Evolutionary conservation across 1,139 yeast genomes (phyloP), one percentile per base, ranked within the genome.

Genomic region (Schwanniomyces etchellsii): DNA sequence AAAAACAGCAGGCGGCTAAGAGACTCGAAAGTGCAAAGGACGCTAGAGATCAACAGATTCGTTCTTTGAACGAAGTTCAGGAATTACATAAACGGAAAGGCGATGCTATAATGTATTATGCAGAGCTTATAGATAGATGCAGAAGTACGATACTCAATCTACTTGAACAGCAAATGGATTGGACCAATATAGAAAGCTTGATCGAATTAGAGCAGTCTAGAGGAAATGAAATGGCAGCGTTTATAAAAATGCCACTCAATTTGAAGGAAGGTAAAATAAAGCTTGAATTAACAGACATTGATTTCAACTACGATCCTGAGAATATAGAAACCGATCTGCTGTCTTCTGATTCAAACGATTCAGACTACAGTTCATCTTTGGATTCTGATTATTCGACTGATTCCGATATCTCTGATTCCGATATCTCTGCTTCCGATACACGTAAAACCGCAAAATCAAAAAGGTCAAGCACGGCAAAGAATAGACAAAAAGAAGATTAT

Each of bases 161-260:
- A 34, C 42, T 89, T 4, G 78, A 81, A 31, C 94, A 85, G 49
- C 93, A 86, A 41, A 85, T 86, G 89, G 97, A 91, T 51, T 91
- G 98, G 98, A 71, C 76, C 20, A 83, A 86, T 40, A 88, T 89
- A 37, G 96, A 83, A 49, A 77, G 81, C 40, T 60, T 81, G 34
- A 78, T 91, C 32, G 61, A 70, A 32, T 67, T 78, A 29, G 96
- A 89, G 45, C 80, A 85, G 44, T 56, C 64, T 2, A 72, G 80
- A 40, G 80, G 80, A 1, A 83, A 82, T 44, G 53, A 60, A 3
- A 64, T 80, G 30, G 95, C 96, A 0, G 57, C 62, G 25, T 47
- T 67, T 33, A 81, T 89, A 32, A 64, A 67, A 28, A 51, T 79
- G 23, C 95, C 96, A 0, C 65, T 91, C 45, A 77, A 86, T 33